phyloP scores from a whole-genome alignment of 192 early-diverging fungal genomes.

The Diversispora epigaea region DNA sequence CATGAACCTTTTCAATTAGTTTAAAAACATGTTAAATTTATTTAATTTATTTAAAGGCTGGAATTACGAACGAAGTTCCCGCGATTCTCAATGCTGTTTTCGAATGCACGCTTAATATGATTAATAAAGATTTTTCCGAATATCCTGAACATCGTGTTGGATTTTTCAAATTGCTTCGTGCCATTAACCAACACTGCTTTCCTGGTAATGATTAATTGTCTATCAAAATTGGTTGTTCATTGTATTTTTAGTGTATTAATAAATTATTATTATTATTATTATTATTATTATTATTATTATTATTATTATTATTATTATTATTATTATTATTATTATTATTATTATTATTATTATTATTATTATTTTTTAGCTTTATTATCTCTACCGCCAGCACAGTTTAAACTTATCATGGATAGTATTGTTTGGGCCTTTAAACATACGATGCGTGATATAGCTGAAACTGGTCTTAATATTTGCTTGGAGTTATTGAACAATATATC shows the following conservation, averaged over 20 bases:
- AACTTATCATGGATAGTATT: slow-evolving; percentile 90
- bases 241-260: too few relatives aligned
- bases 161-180: slow-evolving; percentile 90
- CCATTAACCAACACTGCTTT: slow-evolving; percentile 93
- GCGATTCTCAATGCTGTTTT: slow-evolving; percentile 91
- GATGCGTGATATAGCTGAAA: slow-evolving; percentile 95
- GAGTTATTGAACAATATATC: slow-evolving; percentile 90
- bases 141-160: slow-evolving; percentile 96
- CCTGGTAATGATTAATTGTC: slow-evolving; percentile 50
- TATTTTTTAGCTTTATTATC: slow-evolving; percentile 68
- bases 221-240: too few relatives aligned
- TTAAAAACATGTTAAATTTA: too few relatives aligned
- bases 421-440: slow-evolving; percentile 99
- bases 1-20: too few relatives aligned
- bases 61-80: slow-evolving; percentile 82
- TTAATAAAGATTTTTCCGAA: slow-evolving; percentile 98
- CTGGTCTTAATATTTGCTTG: slow-evolving; percentile 80
- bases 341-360: too few relatives aligned
- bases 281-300: too few relatives aligned
- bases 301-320: too few relatives aligned
- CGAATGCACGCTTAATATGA: slow-evolving; percentile 97
- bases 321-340: too few relatives aligned
- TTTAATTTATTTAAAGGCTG: slow-evolving; percentile 40
- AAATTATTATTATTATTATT: too few relatives aligned
- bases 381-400: slow-evolving; percentile 83